phyloP scores from a whole-genome alignment of 345 rosid genomes.

The Eucalyptus polyanthemos region DNA sequence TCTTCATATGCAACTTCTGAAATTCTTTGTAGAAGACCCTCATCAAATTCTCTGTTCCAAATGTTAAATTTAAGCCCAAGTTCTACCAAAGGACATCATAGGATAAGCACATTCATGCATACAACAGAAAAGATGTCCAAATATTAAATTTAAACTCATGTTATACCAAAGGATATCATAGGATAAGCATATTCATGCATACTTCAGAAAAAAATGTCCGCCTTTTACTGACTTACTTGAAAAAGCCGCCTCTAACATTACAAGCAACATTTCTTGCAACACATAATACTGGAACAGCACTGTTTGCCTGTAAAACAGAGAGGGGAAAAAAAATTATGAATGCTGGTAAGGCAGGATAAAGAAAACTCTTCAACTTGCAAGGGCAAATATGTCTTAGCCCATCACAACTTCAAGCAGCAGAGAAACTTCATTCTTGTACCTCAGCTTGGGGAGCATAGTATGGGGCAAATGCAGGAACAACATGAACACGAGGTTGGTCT shows the following conservation, averaged over 20 bases:
- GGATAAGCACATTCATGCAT: neutral
- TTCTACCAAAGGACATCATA: neutral
- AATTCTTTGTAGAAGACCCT: slow-evolving; percentile 70
- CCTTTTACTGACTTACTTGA: slow-evolving; percentile 45
- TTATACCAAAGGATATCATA: neutral
- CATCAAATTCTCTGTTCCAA: slow-evolving; percentile 84
- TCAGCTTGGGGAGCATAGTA: slow-evolving; percentile 97
- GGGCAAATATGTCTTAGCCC: neutral
- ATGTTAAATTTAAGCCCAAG: neutral
- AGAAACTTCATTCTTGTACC: slow-evolving; percentile 29
- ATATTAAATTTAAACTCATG: neutral
- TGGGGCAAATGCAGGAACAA: slow-evolving; percentile 98
- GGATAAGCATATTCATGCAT: neutral
- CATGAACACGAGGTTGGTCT: slow-evolving; percentile 97
- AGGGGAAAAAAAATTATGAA: neutral
- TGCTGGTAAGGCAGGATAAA: neutral
- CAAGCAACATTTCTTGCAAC: slow-evolving; percentile 97
- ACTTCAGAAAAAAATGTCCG: neutral
- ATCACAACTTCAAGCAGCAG: slow-evolving; percentile 4
- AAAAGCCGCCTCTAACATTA: slow-evolving; percentile 93
- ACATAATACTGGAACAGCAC: slow-evolving; percentile 73
- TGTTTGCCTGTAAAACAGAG: slow-evolving; percentile 43
- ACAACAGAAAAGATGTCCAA: neutral
- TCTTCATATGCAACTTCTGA: slow-evolving; percentile 76
- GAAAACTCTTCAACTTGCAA: neutral